A percentile compares a stretch with the other conserved stretches of the same genome.
Evolutionary conservation across 1,284 basidiomycete species (phyloP).

Genomic region (Takashimella koratensis): DNA sequence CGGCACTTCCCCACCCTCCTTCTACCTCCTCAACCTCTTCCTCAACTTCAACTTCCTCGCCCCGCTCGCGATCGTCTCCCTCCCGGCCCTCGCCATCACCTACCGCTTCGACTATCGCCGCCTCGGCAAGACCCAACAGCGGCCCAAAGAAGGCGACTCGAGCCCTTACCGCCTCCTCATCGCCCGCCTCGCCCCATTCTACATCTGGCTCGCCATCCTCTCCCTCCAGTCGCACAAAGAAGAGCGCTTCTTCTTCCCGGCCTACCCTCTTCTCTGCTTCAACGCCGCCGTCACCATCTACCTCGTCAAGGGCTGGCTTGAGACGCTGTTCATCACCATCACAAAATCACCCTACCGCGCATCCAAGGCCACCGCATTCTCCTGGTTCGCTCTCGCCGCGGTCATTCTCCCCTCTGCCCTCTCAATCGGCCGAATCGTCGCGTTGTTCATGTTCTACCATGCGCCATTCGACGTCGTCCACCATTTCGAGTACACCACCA

Average conservation of each 20-base stretch:
- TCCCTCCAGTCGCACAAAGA: conserved; percentile 89
- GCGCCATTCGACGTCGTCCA: conserved; percentile 73
- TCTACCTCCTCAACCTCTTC: conserved; percentile 78
- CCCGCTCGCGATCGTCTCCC: conserved; percentile 70
- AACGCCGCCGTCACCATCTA: conserved; percentile 86
- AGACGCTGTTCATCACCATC: conserved; percentile 64
- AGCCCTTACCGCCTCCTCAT: conserved; percentile 73
- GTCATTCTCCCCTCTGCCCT: conserved; percentile 63
- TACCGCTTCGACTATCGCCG: conserved; percentile 71
- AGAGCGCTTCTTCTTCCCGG: conserved; percentile 96
- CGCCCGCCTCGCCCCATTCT: conserved; percentile 75
- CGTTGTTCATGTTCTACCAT: conserved; percentile 84
- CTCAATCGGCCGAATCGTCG: conserved; percentile 73
- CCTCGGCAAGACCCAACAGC: conserved; percentile 61
- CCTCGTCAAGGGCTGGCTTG: conserved; percentile 78
- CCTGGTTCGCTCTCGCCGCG: conserved; percentile 66
- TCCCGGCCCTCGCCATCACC: conserved; percentile 77
- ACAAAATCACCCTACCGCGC: conserved; percentile 86
- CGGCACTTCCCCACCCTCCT: conserved; percentile 81
- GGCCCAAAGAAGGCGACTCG: conserved; percentile 57
- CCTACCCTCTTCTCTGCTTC: conserved; percentile 86
- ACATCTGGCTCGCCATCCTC: conserved; percentile 81
- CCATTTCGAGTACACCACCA: conserved; percentile 70
- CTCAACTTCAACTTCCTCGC: conserved; percentile 90
- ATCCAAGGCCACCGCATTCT: conserved; percentile 69